Conservation (phyloP, 2,329 filamentous ascomycete genomes). For the Cladorrhinum sp. region DNA sequence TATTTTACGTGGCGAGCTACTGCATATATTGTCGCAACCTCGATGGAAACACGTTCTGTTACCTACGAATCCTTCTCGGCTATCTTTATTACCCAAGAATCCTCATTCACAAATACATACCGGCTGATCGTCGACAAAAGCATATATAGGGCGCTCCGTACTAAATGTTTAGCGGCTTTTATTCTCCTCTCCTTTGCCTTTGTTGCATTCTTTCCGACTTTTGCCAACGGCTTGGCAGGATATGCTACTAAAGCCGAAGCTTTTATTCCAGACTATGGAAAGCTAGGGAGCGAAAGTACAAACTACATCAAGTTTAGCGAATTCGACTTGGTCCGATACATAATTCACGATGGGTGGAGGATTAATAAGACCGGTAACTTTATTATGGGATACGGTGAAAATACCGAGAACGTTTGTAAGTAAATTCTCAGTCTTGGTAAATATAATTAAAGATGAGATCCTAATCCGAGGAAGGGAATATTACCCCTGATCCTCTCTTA, state of each 20-base stretch:
- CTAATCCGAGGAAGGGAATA: too few relatives aligned
- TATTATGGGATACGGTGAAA: neutral
- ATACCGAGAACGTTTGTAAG: too few relatives aligned
- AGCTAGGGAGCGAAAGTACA: neutral
- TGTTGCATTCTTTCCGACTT: neutral
- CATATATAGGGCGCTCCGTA: neutral
- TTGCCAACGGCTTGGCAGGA: neutral
- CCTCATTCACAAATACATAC: neutral
- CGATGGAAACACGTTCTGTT: conserved; percentile 27
- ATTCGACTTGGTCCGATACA: neutral
- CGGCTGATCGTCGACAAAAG: neutral
- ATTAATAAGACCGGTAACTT: neutral
- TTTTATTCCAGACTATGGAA: neutral
- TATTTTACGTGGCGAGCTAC: conserved; percentile 31
- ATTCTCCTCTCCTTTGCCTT: neutral
- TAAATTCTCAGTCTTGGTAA: too few relatives aligned
- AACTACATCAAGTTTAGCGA: neutral
- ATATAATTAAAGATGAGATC: too few relatives aligned
- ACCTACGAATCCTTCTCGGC: conserved; percentile 30
- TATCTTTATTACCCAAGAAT: conserved; percentile 22
- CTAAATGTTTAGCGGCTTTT: neutral
- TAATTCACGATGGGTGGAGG: neutral
- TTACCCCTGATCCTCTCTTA: too few relatives aligned
- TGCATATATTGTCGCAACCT: conserved; percentile 27
- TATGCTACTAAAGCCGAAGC: neutral